Evolutionary conservation across 2,329 filamentous ascomycete species (phyloP).

Genomic region (Rutstroemia sp.): DNA sequence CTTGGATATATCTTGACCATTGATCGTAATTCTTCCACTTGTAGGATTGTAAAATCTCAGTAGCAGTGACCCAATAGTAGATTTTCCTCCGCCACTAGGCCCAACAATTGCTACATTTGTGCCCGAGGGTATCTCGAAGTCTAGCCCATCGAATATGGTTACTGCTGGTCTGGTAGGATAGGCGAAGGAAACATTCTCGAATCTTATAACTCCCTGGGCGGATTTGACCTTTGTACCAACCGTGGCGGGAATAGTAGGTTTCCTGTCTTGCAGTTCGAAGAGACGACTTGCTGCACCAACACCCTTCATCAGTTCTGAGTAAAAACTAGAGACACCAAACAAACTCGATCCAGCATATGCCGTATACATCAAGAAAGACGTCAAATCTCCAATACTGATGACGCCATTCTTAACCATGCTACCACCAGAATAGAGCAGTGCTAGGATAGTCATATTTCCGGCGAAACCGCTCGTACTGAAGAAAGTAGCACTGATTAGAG

Average conservation of each 20-base stretch:
- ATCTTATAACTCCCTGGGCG: constrained; percentile 82
- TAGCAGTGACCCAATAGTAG: constrained; percentile 85
- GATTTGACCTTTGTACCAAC: constrained; percentile 71
- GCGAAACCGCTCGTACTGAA: constrained; percentile 82
- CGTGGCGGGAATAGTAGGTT: constrained; percentile 81
- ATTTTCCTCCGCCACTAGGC: constrained; percentile 92
- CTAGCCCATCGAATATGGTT: constrained; percentile 78
- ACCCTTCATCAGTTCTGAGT: constrained; percentile 98
- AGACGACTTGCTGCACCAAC: constrained; percentile 93
- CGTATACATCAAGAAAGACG: constrained; percentile 98
- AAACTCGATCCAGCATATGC: constrained; percentile 79
- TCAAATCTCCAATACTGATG: constrained; percentile 86
- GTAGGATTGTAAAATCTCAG: constrained; percentile 87
- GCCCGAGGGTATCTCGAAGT: constrained; percentile 87
- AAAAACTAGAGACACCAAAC: constrained; percentile 91
- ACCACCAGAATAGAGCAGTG: constrained; percentile 83
- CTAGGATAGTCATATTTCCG: constrained; percentile 93
- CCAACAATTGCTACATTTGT: constrained; percentile 96
- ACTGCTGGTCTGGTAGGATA: constrained; percentile 94
- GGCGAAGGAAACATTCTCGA: constrained; percentile 77
- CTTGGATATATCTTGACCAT: constrained; percentile 71
- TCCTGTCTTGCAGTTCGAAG: constrained; percentile 90
- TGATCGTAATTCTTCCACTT: constrained; percentile 69
- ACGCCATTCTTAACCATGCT: constrained; percentile 79
- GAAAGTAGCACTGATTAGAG: constrained; percentile 83